A percentile compares a stretch with the other conserved stretches of the same genome.
These are phyloP conservation scores for Geranium rotundifolium DNA, from an alignment of 345 rosid genomes.

Conservation along the genomic window DNA sequence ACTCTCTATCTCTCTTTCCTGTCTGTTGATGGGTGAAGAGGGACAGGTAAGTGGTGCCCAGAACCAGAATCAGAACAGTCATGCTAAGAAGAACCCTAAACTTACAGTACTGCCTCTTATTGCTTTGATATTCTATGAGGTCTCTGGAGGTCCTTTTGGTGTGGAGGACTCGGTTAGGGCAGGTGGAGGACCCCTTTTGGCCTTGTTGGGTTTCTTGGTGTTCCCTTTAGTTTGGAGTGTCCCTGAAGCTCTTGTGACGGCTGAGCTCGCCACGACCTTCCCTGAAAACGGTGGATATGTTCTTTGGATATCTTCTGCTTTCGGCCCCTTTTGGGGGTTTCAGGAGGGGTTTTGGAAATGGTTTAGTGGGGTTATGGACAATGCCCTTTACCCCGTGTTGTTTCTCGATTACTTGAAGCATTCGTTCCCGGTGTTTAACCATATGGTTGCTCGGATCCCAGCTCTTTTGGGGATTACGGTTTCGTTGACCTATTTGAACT, in stretches of 20 bases:
- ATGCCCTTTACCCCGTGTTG: constrained; percentile 81
- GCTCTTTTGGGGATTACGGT: constrained; percentile 62
- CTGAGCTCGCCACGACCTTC: constrained; percentile 88
- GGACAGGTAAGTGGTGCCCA: constrained; percentile 20
- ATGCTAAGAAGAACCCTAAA: constrained; percentile 40
- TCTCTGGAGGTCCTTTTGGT: constrained; percentile 96
- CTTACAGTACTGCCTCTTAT: constrained; percentile 66
- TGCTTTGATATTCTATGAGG: constrained; percentile 86
- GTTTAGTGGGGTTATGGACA: constrained; percentile 96
- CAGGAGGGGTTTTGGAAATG: constrained; percentile 97
- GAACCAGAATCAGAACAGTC: constrained; percentile 4
- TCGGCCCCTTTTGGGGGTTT: constrained; percentile 91
- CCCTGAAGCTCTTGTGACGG: constrained; percentile 85
- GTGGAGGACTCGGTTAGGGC: constrained; percentile 79
- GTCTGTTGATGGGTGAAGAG: constrained; percentile 60
- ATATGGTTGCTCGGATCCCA: constrained; percentile 55
- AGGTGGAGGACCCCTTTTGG: constrained; percentile 81
- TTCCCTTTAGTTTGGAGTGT: constrained; percentile 89
- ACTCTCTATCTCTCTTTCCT: constrained; percentile 7
- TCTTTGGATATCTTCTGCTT: constrained; percentile 82
- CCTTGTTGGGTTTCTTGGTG: constrained; percentile 67
- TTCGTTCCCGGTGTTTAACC: constrained; percentile 56
- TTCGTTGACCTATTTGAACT: constrained; percentile 74
- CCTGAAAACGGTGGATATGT: constrained; percentile 93
- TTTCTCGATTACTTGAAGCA: constrained; percentile 89